A percentile compares a stretch with the other conserved stretches of the same genome.
phyloP scores from a whole-genome alignment of 768 basidiomycete species.

The Hygrophoropsis aurantiaca region DNA sequence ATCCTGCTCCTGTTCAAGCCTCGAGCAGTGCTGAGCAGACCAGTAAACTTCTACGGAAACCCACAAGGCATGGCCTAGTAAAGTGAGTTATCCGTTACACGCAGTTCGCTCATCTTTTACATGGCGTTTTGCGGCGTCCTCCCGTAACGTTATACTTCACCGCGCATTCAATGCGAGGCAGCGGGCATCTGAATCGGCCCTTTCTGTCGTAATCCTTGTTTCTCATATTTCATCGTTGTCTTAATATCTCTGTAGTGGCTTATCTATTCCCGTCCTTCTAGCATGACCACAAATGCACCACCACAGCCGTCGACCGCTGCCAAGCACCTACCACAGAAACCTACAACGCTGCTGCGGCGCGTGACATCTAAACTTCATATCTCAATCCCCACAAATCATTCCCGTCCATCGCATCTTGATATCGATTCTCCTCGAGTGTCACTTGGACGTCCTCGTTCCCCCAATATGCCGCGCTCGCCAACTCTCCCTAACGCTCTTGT shows the following conservation, averaged over 20 bases:
- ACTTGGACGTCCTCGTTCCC: conserved; percentile 4
- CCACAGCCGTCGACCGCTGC: background rate
- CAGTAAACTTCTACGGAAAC: conserved; percentile 5
- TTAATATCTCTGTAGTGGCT: background rate
- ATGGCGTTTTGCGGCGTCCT: too few species aligned
- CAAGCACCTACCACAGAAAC: conserved; percentile 4
- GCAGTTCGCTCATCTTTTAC: background rate
- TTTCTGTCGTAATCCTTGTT: too few species aligned
- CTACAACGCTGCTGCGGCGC: conserved; percentile 25
- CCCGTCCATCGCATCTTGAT: conserved; percentile 13
- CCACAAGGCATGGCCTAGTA: conserved; percentile 1
- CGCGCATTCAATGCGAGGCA: too few species aligned
- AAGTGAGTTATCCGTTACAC: conserved; percentile 13
- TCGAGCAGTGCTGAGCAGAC: background rate
- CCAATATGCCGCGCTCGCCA: conserved; percentile 5
- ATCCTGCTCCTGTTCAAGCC: background rate
- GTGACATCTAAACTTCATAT: conserved; percentile 28
- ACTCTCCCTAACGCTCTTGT: conserved; percentile 20
- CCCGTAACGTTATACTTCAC: too few species aligned
- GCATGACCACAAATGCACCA: background rate
- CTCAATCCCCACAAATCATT: conserved; percentile 14
- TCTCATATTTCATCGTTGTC: background rate
- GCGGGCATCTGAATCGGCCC: too few species aligned
- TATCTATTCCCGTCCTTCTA: background rate
- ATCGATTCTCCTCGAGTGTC: background rate